Evolutionary conservation across 352 stramenopile genomes (phyloP).

Genomic region (Pythium monospermum): DNA sequence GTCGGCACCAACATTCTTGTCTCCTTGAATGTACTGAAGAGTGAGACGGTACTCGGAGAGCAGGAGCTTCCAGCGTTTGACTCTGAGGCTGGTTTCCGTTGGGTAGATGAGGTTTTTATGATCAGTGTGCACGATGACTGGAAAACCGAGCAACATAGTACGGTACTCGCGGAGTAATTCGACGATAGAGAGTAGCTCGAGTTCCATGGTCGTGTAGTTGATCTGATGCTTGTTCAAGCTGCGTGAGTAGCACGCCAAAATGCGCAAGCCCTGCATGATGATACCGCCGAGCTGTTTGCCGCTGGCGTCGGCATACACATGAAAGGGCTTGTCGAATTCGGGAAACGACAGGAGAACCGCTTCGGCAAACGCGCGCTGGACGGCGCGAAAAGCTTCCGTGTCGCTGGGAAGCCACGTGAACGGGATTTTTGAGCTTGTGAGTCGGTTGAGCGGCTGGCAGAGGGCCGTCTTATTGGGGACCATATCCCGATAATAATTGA

Average conservation of each 20-base stretch:
- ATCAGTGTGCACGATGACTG: constrained; percentile 28
- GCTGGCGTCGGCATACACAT: constrained; percentile 28
- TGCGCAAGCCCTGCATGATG: constrained; percentile 21
- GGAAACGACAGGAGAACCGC: constrained; percentile 17
- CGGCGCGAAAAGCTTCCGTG: constrained; percentile 6
- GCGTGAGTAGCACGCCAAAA: constrained; percentile 17
- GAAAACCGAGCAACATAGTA: constrained; percentile 2
- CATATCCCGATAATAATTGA: constrained; percentile 37
- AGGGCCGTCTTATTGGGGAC: constrained; percentile 26
- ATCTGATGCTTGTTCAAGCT: constrained; percentile 7
- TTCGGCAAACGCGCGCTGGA: neutral
- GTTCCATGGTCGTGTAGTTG: constrained; percentile 29
- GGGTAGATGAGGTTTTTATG: constrained; percentile 14
- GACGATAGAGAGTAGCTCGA: constrained; percentile 30
- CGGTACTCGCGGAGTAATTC: constrained; percentile 24
- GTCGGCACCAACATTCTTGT: neutral
- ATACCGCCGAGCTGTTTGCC: constrained; percentile 29
- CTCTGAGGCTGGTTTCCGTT: too few species aligned
- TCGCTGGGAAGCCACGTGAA: constrained; percentile 22
- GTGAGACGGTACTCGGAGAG: too few species aligned
- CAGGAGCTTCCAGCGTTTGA: too few species aligned
- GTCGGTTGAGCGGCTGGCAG: constrained; percentile 21
- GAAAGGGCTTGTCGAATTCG: constrained; percentile 22
- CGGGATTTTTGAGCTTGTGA: constrained; percentile 24
- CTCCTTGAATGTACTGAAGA: neutral